Conservation (phyloP, 1,284 basidiomycete species). For the Cystobasidium sp. region DNA sequence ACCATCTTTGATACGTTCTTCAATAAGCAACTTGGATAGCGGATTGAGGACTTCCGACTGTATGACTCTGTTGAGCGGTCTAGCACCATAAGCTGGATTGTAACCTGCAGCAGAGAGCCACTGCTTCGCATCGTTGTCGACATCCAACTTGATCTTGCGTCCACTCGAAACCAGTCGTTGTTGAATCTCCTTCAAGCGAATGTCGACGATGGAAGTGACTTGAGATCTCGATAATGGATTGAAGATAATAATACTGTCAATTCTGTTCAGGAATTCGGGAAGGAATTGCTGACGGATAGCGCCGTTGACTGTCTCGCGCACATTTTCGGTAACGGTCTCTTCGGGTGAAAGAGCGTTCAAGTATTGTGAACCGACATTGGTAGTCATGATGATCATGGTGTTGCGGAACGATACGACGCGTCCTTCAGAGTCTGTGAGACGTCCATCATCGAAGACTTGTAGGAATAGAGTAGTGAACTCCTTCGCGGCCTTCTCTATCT, state of each 20-base stretch:
- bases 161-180: conserved; percentile 72
- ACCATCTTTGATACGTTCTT: conserved; percentile 71
- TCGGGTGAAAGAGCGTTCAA: conserved; percentile 62
- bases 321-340: conserved; percentile 57
- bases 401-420: conserved; percentile 54
- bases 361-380: conserved; percentile 63
- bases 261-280: conserved; percentile 64
- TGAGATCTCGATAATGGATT: conserved; percentile 61
- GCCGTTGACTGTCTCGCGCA: conserved; percentile 59
- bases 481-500: conserved; percentile 63
- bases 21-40: conserved; percentile 82
- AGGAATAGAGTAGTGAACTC: conserved; percentile 66
- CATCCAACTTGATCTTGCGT: conserved; percentile 75
- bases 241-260: conserved; percentile 63
- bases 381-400: conserved; percentile 62
- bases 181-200: conserved; percentile 66
- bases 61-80: conserved; percentile 88
- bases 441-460: conserved; percentile 65
- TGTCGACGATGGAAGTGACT: conserved; percentile 62
- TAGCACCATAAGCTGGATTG: conserved; percentile 62
- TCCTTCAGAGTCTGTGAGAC: conserved; percentile 56
- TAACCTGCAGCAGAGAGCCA: conserved; percentile 86
- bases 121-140: conserved; percentile 77
- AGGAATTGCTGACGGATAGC: conserved; percentile 63
- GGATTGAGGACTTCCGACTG: conserved; percentile 93